Conservation (phyloP, 331 rosid genomes). For the Acacia concinna region DNA sequence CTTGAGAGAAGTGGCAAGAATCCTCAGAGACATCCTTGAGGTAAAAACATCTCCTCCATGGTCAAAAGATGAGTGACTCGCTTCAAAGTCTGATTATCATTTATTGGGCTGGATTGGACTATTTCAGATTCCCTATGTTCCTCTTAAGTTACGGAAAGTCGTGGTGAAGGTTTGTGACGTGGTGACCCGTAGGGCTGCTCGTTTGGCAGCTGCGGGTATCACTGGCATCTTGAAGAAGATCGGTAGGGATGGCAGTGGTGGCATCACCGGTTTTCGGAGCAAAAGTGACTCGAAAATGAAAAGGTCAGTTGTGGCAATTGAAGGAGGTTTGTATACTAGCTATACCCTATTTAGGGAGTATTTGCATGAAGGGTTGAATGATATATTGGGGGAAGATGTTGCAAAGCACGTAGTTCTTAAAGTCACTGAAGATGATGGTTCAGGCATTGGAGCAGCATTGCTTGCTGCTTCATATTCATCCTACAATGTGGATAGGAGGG, state of each 20-base stretch:
- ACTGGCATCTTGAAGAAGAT: constrained; percentile 84
- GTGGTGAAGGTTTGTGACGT: constrained; percentile 64
- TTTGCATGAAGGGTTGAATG: constrained; percentile 66
- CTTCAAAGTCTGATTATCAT: constrained; percentile 4
- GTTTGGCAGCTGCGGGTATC: constrained; percentile 75
- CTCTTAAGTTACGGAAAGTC: constrained; percentile 61
- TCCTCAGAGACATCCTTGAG: constrained; percentile 60
- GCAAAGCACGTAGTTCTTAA: constrained; percentile 64
- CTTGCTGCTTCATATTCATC: constrained; percentile 76
- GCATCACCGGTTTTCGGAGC: constrained; percentile 57
- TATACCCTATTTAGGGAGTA: constrained; percentile 68
- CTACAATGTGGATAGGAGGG: constrained; percentile 48
- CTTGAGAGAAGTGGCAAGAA: constrained; percentile 57
- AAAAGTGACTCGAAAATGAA: constrained; percentile 56
- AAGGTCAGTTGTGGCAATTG: constrained; percentile 74
- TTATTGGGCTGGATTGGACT: constrained; percentile 11
- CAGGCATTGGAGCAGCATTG: constrained; percentile 80
- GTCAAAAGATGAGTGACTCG: neutral
- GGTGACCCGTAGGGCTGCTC: constrained; percentile 76
- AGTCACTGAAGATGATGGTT: constrained; percentile 79
- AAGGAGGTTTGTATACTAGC: constrained; percentile 68
- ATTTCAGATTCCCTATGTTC: constrained; percentile 57
- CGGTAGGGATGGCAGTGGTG: constrained; percentile 83
- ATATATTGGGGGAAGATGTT: constrained; percentile 75
- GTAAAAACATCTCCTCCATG: constrained; percentile 36